A percentile compares a stretch with the other conserved stretches of the same genome.
phyloP scores from a whole-genome alignment of 2,329 filamentous ascomycete species.

The Sclerotinia trifoliorum region DNA sequence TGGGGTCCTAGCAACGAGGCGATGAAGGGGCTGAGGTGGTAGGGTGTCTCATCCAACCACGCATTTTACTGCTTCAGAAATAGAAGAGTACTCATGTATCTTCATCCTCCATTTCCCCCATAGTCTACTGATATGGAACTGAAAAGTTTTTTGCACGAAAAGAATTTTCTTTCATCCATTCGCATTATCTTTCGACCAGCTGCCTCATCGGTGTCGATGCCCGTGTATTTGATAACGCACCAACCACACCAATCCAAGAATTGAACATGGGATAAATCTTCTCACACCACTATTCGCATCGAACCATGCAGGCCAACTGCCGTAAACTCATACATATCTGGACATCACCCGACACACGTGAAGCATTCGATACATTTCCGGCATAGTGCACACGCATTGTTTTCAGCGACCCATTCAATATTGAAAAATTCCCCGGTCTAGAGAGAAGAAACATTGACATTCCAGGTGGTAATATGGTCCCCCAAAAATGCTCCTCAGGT shows the following conservation, averaged over 20 bases:
- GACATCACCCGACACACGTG: neutral
- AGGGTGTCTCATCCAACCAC: neutral
- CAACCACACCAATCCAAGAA: conserved; percentile 4
- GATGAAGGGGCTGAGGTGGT: conserved; percentile 12
- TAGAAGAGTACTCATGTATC: neutral
- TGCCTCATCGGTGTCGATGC: conserved; percentile 12
- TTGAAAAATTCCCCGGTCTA: neutral
- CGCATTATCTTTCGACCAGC: conserved; percentile 8
- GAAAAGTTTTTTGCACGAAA: no score
- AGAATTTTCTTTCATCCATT: neutral
- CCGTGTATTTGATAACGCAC: conserved; percentile 3
- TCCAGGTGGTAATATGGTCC: neutral
- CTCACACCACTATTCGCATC: neutral
- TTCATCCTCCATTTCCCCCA: neutral
- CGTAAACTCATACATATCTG: neutral
- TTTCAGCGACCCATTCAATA: neutral
- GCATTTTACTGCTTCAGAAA: neutral
- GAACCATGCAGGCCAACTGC: neutral
- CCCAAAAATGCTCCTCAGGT: neutral
- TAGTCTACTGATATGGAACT: neutral
- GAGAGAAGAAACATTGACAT: neutral
- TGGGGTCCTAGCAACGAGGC: neutral
- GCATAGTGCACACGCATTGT: neutral
- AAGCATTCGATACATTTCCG: neutral
- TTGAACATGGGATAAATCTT: neutral